phyloP scores from a whole-genome alignment of 257 asterid species.

The Penstemon newberryi region DNA sequence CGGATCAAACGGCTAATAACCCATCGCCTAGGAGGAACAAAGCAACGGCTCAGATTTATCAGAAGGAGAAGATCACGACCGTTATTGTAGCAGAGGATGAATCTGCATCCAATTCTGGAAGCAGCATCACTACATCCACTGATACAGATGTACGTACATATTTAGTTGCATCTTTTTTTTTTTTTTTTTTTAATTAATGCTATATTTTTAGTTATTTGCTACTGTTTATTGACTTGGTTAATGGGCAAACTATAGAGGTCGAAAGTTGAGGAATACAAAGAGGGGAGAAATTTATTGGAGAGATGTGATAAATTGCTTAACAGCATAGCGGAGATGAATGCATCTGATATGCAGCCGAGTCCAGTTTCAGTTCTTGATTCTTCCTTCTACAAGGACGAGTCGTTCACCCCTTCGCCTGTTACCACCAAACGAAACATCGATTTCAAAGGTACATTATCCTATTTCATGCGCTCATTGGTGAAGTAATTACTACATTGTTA shows the following conservation, averaged over 20 bases:
- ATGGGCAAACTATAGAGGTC: constrained; percentile 46
- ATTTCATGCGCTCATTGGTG: no score
- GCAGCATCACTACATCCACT: constrained; percentile 66
- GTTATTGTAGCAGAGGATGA: constrained; percentile 59
- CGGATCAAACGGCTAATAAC: constrained; percentile 40
- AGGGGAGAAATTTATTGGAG: constrained; percentile 70
- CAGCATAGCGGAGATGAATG: constrained; percentile 83
- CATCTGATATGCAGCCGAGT: constrained; percentile 75
- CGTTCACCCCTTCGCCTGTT: constrained; percentile 75
- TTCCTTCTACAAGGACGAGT: constrained; percentile 82
- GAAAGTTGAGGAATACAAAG: constrained; percentile 64
- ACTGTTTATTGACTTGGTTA: neutral
- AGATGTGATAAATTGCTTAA: constrained; percentile 89
- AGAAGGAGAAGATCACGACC: constrained; percentile 51
- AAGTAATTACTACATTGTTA: no score
- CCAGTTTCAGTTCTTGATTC: constrained; percentile 97
- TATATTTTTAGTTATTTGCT: neutral
- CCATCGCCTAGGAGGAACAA: constrained; percentile 55
- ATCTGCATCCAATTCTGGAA: constrained; percentile 73
- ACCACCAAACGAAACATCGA: constrained; percentile 64
- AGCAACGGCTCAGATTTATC: constrained; percentile 39
- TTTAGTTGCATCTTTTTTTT: neutral
- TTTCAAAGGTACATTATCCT: constrained; percentile 60
- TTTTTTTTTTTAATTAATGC: neutral
- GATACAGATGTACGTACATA: constrained; percentile 65